A percentile compares a stretch with the other conserved stretches of the same genome.
Evolutionary conservation across 177 flowering plant species (phyloP).

Genomic region (Telopea speciosissima): DNA sequence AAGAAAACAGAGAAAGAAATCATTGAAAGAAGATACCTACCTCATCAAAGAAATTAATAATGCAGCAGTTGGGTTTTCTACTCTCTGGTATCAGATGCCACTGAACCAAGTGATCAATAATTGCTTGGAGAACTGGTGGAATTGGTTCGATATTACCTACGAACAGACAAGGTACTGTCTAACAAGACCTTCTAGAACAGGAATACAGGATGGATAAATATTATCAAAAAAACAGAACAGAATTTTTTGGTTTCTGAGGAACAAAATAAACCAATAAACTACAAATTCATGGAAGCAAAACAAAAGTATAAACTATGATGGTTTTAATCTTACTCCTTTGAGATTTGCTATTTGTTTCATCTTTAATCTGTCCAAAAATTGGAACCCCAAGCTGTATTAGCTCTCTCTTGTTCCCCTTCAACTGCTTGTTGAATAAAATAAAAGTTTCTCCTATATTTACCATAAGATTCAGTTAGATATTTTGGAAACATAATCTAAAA

Average conservation of each 20-base stretch:
- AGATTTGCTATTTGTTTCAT: constrained; percentile 38
- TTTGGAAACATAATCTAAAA: not conserved
- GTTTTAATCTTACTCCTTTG: constrained; percentile 29
- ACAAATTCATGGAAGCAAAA: constrained; percentile 7
- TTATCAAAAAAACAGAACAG: too few relatives aligned
- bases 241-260: too few relatives aligned
- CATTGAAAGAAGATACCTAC: constrained; percentile 26
- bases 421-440: constrained; percentile 76
- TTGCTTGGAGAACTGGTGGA: constrained; percentile 61
- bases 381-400: constrained; percentile 93
- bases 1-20: not conserved
- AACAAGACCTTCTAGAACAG: not conserved
- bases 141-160: constrained; percentile 76
- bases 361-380: constrained; percentile 67
- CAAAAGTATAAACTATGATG: not conserved
- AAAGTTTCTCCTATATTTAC: constrained; percentile 70
- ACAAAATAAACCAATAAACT: too few relatives aligned
- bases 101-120: constrained; percentile 71
- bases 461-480: constrained; percentile 6
- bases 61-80: constrained; percentile 83
- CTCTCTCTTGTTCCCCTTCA: constrained; percentile 86
- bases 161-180: constrained; percentile 5
- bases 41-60: constrained; percentile 91
- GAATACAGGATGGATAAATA: too few relatives aligned
- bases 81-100: constrained; percentile 81